Conservation (phyloP, 305 asterid genomes). For the Solanum hybrid region DNA sequence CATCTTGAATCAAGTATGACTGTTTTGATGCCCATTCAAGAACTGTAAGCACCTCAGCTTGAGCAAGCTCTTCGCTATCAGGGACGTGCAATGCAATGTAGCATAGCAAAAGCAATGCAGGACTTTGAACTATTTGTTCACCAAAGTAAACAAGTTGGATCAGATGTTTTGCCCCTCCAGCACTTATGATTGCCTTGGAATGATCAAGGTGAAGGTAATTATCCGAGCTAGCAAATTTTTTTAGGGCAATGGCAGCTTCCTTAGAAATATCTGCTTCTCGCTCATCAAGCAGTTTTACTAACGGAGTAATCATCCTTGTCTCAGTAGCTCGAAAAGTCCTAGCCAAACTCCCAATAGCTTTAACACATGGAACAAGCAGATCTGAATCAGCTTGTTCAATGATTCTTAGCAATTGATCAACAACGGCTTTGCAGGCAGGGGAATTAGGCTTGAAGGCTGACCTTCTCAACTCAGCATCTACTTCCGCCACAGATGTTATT, state of each 20-base stretch:
- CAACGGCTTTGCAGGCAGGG: slow-evolving; percentile 35
- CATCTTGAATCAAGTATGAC: slow-evolving; percentile 30
- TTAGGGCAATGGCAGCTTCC: slow-evolving; percentile 33
- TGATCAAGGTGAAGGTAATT: slow-evolving; percentile 38
- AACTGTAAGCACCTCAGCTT: slow-evolving; percentile 52
- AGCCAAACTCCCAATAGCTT: slow-evolving; percentile 35
- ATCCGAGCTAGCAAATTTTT: slow-evolving; percentile 25
- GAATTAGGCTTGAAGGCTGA: slow-evolving; percentile 42
- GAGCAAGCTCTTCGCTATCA: slow-evolving; percentile 73
- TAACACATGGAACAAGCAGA: slow-evolving; percentile 30
- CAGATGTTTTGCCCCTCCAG: slow-evolving; percentile 66
- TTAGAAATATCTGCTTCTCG: slow-evolving; percentile 20
- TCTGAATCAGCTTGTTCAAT: slow-evolving; percentile 25
- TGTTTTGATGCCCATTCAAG: slow-evolving; percentile 85
- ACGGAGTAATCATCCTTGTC: slow-evolving; percentile 33
- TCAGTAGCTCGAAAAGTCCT: slow-evolving; percentile 45
- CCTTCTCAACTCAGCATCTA: slow-evolving; percentile 32
- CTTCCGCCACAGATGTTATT: slow-evolving; percentile 35
- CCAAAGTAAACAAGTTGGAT: slow-evolving; percentile 75
- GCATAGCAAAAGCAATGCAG: slow-evolving; percentile 44
- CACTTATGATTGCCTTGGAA: slow-evolving; percentile 50
- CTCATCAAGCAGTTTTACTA: slow-evolving; percentile 36
- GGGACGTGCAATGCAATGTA: slow-evolving; percentile 61
- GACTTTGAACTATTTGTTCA: slow-evolving; percentile 51
- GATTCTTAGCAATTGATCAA: slow-evolving; percentile 31